These are phyloP conservation scores for Biscogniauxia marginata DNA, from an alignment of 2,329 filamentous ascomycete genomes.

Conservation along the genomic window DNA sequence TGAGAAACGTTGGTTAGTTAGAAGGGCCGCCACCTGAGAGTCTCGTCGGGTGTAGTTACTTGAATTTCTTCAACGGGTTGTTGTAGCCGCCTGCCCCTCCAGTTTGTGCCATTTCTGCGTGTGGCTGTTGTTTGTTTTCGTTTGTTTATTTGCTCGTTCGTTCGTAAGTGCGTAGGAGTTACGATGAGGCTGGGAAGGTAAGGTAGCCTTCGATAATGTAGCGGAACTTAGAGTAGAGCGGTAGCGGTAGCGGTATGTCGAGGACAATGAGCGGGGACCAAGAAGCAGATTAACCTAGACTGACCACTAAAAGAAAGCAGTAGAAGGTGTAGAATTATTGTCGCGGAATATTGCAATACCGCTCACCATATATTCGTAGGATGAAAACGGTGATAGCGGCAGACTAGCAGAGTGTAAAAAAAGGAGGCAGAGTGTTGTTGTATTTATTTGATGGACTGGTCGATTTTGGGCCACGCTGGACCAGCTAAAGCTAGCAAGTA, in stretches of 20 bases:
- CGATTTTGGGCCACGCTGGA: neutral
- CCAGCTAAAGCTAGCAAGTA: neutral
- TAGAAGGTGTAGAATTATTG: neutral
- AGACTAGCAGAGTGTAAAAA: neutral
- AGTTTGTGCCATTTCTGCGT: conserved; percentile 73
- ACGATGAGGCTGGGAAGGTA: neutral
- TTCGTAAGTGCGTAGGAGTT: conserved; percentile 1
- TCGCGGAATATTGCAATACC: neutral
- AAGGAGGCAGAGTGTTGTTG: neutral
- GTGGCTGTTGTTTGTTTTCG: conserved; percentile 4
- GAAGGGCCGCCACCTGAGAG: conserved; percentile 8
- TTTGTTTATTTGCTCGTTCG: conserved; percentile 4
- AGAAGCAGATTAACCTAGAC: neutral
- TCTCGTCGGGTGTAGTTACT: conserved; percentile 54
- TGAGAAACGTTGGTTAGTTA: conserved; percentile 37
- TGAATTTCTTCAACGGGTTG: conserved; percentile 99
- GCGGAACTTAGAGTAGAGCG: conserved; percentile 2
- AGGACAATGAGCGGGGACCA: conserved; percentile 1
- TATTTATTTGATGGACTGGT: neutral
- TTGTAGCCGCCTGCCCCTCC: conserved; percentile 75
- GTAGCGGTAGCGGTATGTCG: conserved; percentile 3
- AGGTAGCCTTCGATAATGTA: neutral
- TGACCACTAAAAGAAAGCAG: neutral
- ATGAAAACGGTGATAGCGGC: neutral
- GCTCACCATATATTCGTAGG: neutral